Conservation (phyloP, 305 asterid genomes). For the Fraxinus velutina region DNA sequence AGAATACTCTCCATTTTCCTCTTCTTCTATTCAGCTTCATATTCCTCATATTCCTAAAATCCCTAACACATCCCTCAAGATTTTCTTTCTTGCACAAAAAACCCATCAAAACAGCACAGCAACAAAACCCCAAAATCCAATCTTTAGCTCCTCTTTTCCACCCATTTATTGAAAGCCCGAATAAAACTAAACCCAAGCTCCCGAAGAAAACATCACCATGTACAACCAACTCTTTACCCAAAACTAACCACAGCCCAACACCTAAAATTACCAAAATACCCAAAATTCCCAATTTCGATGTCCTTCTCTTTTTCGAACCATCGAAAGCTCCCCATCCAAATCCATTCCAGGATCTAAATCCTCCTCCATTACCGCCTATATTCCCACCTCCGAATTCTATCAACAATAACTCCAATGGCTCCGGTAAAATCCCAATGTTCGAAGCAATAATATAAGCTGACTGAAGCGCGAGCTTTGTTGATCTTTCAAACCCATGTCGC, state of each 20-base stretch:
- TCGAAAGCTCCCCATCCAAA: constrained; percentile 54
- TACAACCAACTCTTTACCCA: constrained; percentile 39
- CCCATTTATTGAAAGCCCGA: constrained; percentile 54
- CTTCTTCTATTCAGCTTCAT: constrained; percentile 32
- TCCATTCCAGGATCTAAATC: constrained; percentile 48
- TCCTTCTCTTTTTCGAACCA: constrained; percentile 50
- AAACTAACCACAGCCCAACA: constrained; percentile 43
- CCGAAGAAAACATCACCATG: constrained; percentile 36
- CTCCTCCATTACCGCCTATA: constrained; percentile 54
- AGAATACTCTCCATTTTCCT: constrained; percentile 37
- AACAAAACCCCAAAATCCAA: constrained; percentile 68
- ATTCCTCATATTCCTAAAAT: constrained; percentile 24
- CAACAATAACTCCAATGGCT: constrained; percentile 51
- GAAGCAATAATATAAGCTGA: constrained; percentile 70
- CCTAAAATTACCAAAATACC: constrained; percentile 38
- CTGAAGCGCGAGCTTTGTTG: constrained; percentile 43
- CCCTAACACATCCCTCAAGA: constrained; percentile 31
- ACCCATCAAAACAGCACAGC: constrained; percentile 56
- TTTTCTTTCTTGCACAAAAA: constrained; percentile 45
- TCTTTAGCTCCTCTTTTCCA: constrained; percentile 56
- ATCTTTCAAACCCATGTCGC: constrained; percentile 36
- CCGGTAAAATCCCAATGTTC: constrained; percentile 57
- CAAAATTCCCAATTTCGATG: constrained; percentile 32
- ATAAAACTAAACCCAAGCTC: constrained; percentile 44
- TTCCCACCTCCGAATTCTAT: constrained; percentile 46